Conservation (phyloP, 2,329 filamentous ascomycete genomes). For the Paraconiothyrium sp. region DNA sequence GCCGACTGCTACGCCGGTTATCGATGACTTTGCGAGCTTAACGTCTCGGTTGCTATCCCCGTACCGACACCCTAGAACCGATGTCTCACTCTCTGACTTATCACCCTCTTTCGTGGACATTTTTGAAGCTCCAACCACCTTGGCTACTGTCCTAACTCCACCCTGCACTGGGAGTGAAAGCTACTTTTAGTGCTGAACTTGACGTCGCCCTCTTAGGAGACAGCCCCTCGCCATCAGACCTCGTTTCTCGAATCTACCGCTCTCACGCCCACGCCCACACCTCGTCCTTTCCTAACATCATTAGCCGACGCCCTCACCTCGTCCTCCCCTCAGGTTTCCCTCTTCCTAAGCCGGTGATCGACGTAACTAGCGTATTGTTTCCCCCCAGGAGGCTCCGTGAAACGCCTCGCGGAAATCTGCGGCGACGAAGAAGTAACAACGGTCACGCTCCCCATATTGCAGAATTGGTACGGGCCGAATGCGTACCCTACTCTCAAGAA, state of each 20-base stretch:
- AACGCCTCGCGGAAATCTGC: conserved; percentile 44
- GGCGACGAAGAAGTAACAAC: conserved; percentile 47
- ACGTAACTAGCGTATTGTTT: not conserved
- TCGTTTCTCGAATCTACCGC: not conserved
- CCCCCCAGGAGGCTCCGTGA: conserved; percentile 22
- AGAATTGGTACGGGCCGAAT: conserved; percentile 42
- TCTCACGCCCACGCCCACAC: conserved; percentile 7
- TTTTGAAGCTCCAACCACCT: too few species aligned
- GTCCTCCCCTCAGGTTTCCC: not conserved
- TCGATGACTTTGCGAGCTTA: not conserved
- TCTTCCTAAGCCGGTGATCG: conserved; percentile 25
- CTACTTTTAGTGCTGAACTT: not conserved
- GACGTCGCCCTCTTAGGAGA: not conserved
- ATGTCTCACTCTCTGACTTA: not conserved
- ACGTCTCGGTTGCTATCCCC: not conserved
- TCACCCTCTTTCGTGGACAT: not conserved
- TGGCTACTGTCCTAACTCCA: too few species aligned
- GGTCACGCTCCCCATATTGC: conserved; percentile 49
- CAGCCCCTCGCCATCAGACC: not conserved
- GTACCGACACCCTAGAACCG: not conserved
- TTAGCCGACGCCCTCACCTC: not conserved
- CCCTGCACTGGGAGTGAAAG: not conserved
- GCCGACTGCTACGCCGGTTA: not conserved
- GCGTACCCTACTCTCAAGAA: conserved; percentile 44
- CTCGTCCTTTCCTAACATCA: conserved; percentile 2